Evolutionary conservation across 2,329 filamentous ascomycete species (phyloP).

Genomic region (Ampelomyces quisqualis): DNA sequence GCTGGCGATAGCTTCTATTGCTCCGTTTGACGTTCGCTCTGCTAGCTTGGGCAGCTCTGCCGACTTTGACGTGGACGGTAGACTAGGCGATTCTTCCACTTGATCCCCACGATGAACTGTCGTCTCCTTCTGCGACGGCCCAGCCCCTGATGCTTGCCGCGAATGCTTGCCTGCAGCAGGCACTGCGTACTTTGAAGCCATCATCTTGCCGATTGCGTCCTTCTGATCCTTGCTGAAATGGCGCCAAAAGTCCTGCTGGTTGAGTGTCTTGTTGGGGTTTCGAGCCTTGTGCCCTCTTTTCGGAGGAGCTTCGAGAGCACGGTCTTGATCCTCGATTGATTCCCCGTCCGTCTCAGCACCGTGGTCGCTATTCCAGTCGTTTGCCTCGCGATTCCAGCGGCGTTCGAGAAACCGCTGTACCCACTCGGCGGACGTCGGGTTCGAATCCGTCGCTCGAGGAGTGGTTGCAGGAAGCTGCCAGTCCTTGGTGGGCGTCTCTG

Average conservation of each 20-base stretch:
- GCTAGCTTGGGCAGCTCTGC: slow-evolving; percentile 21
- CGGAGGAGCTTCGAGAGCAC: slow-evolving; percentile 23
- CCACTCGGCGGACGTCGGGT: slow-evolving; percentile 73
- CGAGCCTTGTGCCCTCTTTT: slow-evolving; percentile 45
- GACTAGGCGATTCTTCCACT: slow-evolving; percentile 21
- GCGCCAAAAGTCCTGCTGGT: slow-evolving; percentile 54
- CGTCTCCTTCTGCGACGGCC: slow-evolving; percentile 13
- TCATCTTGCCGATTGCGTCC: slow-evolving; percentile 44
- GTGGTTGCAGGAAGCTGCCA: slow-evolving; percentile 23
- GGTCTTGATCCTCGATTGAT: slow-evolving; percentile 18
- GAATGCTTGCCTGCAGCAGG: slow-evolving; percentile 38
- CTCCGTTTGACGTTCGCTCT: slow-evolving; percentile 22
- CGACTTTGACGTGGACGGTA: slow-evolving; percentile 20
- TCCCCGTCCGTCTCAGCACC: slow-evolving; percentile 64
- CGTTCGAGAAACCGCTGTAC: slow-evolving; percentile 80
- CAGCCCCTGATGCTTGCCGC: slow-evolving; percentile 28
- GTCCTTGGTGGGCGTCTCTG: slow-evolving; percentile 31
- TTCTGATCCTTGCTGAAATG: slow-evolving; percentile 43
- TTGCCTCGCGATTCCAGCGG: slow-evolving; percentile 67
- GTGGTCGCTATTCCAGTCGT: slow-evolving; percentile 79
- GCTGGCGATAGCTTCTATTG: slow-evolving; percentile 4
- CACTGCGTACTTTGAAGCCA: slow-evolving; percentile 45
- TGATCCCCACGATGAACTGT: slow-evolving; percentile 18
- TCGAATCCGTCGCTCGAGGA: slow-evolving; percentile 27
- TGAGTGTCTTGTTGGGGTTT: slow-evolving; percentile 51